These are phyloP conservation scores for Boletales sp. DNA, from an alignment of 768 basidiomycete genomes.

Conservation along the genomic window DNA sequence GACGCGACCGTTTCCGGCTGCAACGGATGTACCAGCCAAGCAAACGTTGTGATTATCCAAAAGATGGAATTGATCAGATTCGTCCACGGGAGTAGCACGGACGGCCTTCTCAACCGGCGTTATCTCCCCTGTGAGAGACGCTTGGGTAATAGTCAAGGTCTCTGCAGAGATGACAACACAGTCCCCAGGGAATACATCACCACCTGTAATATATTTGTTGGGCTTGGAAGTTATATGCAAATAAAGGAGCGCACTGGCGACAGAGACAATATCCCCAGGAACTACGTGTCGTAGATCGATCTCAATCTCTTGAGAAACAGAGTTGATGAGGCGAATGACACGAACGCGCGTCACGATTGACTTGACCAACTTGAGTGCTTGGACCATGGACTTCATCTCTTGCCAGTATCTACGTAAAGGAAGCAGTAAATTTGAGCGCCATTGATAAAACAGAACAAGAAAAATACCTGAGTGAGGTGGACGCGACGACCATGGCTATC, in stretches of 20 bases:
- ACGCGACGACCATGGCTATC: constrained; percentile 35
- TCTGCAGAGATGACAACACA: constrained; percentile 33
- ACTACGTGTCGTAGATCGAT: constrained; percentile 30
- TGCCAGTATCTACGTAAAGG: constrained; percentile 26
- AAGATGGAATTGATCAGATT: constrained; percentile 23
- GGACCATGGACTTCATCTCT: constrained; percentile 32
- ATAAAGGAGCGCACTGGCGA: constrained; percentile 24
- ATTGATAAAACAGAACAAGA: neutral
- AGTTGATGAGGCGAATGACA: constrained; percentile 26
- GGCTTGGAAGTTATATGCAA: neutral
- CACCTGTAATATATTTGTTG: constrained; percentile 15
- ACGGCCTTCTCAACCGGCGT: constrained; percentile 31
- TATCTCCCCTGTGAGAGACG: constrained; percentile 35
- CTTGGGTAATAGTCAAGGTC: constrained; percentile 32
- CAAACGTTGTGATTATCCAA: constrained; percentile 32
- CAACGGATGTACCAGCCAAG: constrained; percentile 33
- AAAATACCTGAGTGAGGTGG: constrained; percentile 29
- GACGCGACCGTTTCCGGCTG: constrained; percentile 30
- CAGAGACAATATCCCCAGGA: constrained; percentile 30
- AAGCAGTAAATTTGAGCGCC: neutral
- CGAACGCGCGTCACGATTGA: constrained; percentile 32
- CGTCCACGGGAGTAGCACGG: constrained; percentile 12
- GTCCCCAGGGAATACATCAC: constrained; percentile 36
- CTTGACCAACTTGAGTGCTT: constrained; percentile 32
- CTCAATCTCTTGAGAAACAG: constrained; percentile 23